Percentiles rank a stretch among this genome's conserved stretches.
Conservation (phyloP, 2,329 filamentous ascomycete genomes). For the Trichoderma atrobrunneum region DNA sequence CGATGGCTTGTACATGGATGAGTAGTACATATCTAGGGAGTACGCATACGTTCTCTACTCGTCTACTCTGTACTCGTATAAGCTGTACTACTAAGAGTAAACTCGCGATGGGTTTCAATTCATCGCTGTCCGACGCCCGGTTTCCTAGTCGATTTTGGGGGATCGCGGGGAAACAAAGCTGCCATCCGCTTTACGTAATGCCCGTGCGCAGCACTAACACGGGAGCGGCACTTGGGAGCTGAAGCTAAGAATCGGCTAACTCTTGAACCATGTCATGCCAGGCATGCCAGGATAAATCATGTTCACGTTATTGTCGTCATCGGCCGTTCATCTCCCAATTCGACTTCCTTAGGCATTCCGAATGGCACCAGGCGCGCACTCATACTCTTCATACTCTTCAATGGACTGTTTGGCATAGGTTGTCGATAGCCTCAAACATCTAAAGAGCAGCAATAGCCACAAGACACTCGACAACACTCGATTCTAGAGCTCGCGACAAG, state of each 20-base stretch:
- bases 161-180: background rate
- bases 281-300: background rate
- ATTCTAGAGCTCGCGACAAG: background rate
- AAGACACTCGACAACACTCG: background rate
- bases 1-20: background rate
- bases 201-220: background rate
- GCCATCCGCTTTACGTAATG: background rate
- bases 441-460: background rate
- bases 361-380: background rate
- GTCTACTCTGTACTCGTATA: background rate
- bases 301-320: constrained; percentile 12
- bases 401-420: background rate
- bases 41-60: background rate
- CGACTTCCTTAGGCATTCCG: background rate
- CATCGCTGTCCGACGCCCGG: background rate
- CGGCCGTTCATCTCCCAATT: background rate
- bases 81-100: background rate
- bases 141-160: background rate
- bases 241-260: constrained; percentile 7
- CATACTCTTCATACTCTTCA: background rate
- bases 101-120: background rate
- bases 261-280: background rate
- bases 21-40: background rate
- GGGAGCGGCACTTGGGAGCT: constrained; percentile 1
- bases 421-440: background rate